A percentile compares a stretch with the other conserved stretches of the same genome.
Evolutionary conservation across 306 rosid species (phyloP).

Genomic region (Lupinus albus): DNA sequence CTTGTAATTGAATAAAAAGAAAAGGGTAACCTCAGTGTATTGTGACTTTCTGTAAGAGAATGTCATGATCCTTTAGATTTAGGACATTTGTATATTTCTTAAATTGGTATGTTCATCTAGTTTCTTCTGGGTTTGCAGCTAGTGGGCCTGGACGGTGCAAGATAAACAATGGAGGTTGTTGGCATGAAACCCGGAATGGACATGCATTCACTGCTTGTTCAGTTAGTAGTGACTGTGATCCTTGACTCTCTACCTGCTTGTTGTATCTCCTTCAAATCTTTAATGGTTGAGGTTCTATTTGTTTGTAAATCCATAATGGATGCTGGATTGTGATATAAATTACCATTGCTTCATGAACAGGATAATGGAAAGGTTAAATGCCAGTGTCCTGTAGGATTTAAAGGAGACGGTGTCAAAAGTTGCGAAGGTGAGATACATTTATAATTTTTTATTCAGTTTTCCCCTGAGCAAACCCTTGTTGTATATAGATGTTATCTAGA

Average conservation of each 20-base stretch:
- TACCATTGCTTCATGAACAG: conserved; percentile 52
- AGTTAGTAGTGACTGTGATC: conserved; percentile 55
- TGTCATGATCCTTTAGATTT: conserved; percentile 9
- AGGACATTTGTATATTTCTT: background rate
- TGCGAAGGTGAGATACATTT: conserved; percentile 70
- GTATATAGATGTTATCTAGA: conserved; percentile 20
- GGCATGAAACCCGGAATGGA: conserved; percentile 86
- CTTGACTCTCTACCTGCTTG: background rate
- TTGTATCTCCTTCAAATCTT: conserved; percentile 15
- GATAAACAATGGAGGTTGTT: conserved; percentile 96
- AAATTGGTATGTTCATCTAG: conserved; percentile 34
- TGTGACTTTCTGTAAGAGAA: background rate
- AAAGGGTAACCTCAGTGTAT: background rate
- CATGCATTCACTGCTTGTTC: conserved; percentile 86
- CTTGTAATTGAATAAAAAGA: conserved; percentile 14
- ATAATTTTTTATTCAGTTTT: background rate
- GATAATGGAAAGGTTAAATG: conserved; percentile 80
- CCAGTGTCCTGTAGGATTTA: conserved; percentile 86
- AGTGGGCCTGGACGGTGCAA: conserved; percentile 98
- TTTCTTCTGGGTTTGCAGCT: conserved; percentile 63
- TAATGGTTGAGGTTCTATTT: conserved; percentile 7
- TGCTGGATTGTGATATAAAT: conserved; percentile 27
- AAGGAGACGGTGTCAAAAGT: conserved; percentile 85
- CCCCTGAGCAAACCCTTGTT: conserved; percentile 2
- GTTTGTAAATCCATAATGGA: conserved; percentile 31